Percentiles rank a stretch among this genome's conserved stretches.
phyloP scores from a whole-genome alignment of 331 rosid species.

The Saraca asoca region DNA sequence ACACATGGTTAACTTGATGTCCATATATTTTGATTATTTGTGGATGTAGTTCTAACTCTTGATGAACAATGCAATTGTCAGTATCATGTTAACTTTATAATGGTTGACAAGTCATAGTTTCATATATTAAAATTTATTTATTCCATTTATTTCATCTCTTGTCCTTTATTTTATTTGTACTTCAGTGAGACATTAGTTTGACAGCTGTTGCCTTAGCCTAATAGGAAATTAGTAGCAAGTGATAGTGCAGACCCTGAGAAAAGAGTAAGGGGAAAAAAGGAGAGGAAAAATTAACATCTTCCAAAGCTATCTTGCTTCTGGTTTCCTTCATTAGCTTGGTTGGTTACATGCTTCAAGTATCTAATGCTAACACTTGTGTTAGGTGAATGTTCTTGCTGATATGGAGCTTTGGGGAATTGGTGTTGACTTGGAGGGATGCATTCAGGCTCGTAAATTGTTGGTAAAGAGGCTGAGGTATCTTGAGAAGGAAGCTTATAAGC shows the following conservation, averaged over 20 bases:
- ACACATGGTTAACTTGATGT: not conserved
- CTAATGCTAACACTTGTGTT: conserved; percentile 33
- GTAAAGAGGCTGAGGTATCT: conserved; percentile 71
- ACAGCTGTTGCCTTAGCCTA: not conserved
- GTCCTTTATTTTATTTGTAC: not conserved
- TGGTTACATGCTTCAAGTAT: conserved; percentile 28
- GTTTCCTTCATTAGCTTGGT: conserved; percentile 6
- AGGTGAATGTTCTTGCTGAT: conserved; percentile 93
- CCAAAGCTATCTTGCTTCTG: not conserved
- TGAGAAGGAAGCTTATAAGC: conserved; percentile 85
- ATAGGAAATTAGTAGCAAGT: conserved; percentile 9
- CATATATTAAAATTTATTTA: too few relatives aligned
- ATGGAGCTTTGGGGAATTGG: conserved; percentile 98
- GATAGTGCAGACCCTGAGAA: not conserved
- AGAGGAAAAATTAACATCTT: conserved; percentile 1
- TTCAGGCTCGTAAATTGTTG: conserved; percentile 78
- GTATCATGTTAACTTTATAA: not conserved
- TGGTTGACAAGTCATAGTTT: too few relatives aligned
- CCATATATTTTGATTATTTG: not conserved
- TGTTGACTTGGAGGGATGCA: conserved; percentile 88
- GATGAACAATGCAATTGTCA: not conserved
- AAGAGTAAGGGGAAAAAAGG: not conserved
- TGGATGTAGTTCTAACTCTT: too few relatives aligned
- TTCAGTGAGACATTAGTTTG: not conserved
- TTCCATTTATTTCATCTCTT: too few relatives aligned